phyloP scores from a whole-genome alignment of 1,284 basidiomycete species.

The Cryptococcus amylolentus region DNA sequence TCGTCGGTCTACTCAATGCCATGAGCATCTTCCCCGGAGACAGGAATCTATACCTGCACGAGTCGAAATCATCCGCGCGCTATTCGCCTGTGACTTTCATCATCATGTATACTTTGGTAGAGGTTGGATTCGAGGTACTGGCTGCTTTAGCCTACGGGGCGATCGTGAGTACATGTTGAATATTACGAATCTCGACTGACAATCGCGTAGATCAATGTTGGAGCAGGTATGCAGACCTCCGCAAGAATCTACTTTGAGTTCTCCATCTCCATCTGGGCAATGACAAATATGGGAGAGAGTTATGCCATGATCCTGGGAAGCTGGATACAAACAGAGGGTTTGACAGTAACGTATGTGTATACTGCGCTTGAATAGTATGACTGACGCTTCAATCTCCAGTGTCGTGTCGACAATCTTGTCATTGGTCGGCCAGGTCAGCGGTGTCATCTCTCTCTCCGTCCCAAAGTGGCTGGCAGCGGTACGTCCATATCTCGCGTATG shows the following conservation, averaged over 20 bases:
- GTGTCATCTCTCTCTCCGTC: conserved; percentile 50
- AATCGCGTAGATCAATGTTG: conserved; percentile 44
- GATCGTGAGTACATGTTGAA: conserved; percentile 24
- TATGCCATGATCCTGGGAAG: conserved; percentile 36
- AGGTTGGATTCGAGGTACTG: conserved; percentile 48
- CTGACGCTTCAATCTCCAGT: conserved; percentile 18
- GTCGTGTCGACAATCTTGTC: conserved; percentile 48
- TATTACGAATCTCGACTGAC: not conserved
- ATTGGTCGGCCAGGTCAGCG: conserved; percentile 40
- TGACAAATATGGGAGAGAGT: conserved; percentile 49
- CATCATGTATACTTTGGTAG: conserved; percentile 50
- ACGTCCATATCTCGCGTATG: conserved; percentile 1
- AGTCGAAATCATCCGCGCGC: conserved; percentile 45
- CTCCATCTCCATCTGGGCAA: conserved; percentile 46
- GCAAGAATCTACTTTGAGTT: conserved; percentile 51
- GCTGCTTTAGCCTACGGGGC: conserved; percentile 29
- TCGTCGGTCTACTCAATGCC: conserved; percentile 50
- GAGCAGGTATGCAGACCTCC: conserved; percentile 49
- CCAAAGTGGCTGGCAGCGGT: conserved; percentile 46
- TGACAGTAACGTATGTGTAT: conserved; percentile 35
- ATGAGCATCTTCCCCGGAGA: conserved; percentile 52
- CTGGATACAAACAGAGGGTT: conserved; percentile 35
- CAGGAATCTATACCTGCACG: conserved; percentile 51
- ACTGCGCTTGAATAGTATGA: not conserved
- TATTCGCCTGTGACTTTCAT: conserved; percentile 51